A percentile compares a stretch with the other conserved stretches of the same genome.
These are phyloP conservation scores for Lichtheimia hyalospora DNA, from an alignment of 371 early-diverging fungal genomes.

Conservation along the genomic window DNA sequence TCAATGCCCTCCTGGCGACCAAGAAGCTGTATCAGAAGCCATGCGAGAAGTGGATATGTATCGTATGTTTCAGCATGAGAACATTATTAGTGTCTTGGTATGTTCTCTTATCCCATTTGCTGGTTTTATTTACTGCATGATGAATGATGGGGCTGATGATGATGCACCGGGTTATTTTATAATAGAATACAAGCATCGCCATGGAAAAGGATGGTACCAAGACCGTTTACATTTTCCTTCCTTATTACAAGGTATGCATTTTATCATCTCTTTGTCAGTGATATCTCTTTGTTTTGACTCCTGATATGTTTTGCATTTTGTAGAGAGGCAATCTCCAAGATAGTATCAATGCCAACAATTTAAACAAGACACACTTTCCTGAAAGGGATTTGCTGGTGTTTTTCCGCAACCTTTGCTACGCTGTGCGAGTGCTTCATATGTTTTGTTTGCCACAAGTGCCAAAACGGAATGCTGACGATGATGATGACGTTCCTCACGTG, in stretches of 20 bases:
- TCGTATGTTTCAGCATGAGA: constrained; percentile 60
- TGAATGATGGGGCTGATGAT: too few relatives aligned
- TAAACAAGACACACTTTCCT: constrained; percentile 50
- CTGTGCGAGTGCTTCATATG: constrained; percentile 59
- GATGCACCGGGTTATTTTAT: background rate
- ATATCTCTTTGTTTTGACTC: background rate
- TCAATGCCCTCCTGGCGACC: constrained; percentile 58
- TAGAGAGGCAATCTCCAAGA: constrained; percentile 62
- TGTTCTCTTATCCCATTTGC: background rate
- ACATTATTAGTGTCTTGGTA: constrained; percentile 67
- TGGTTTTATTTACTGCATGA: too few relatives aligned
- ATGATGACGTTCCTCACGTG: constrained; percentile 8
- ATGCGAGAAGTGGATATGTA: constrained; percentile 73
- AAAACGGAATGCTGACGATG: constrained; percentile 27
- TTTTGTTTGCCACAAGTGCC: constrained; percentile 51
- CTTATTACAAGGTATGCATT: constrained; percentile 53
- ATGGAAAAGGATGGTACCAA: constrained; percentile 59
- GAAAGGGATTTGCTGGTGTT: constrained; percentile 61
- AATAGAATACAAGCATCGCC: constrained; percentile 55
- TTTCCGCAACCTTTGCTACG: constrained; percentile 65
- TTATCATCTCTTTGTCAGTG: too few relatives aligned
- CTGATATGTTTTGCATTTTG: background rate
- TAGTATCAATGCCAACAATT: constrained; percentile 53
- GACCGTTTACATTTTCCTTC: constrained; percentile 63
- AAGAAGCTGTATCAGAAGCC: constrained; percentile 55